These are phyloP conservation scores for Magnusiomyces paraingens DNA, from an alignment of 1,139 yeast species.

Conservation along the genomic window DNA sequence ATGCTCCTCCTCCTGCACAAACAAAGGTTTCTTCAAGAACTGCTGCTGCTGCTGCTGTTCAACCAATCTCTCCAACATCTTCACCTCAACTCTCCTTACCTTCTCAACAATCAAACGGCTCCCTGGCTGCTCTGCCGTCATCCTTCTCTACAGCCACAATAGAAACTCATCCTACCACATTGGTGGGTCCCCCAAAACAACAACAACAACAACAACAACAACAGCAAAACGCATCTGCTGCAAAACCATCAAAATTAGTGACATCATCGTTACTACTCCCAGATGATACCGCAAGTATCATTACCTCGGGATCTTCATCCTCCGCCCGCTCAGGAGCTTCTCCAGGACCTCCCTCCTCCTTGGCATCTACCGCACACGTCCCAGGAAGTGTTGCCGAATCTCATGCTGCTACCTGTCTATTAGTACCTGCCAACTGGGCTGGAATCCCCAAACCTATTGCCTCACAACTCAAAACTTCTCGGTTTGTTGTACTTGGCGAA, in stretches of 20 bases:
- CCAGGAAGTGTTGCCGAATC: background rate
- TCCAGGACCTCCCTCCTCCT: background rate
- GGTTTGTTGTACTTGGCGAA: background rate
- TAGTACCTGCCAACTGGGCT: background rate
- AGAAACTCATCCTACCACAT: background rate
- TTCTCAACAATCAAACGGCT: too few relatives aligned
- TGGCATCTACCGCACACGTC: background rate
- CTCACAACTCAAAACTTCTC: slow-evolving; percentile 1
- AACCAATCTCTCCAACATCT: too few relatives aligned
- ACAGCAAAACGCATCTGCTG: background rate
- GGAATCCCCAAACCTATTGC: slow-evolving; percentile 2
- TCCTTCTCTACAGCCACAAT: background rate
- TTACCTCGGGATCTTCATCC: background rate
- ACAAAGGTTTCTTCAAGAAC: too few relatives aligned
- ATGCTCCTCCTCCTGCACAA: too few relatives aligned
- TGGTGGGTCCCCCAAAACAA: background rate
- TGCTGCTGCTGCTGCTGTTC: too few relatives aligned
- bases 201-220: background rate
- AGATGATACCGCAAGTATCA: background rate
- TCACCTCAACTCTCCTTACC: too few relatives aligned
- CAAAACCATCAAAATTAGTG: background rate
- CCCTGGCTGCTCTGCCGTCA: background rate
- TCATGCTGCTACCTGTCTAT: background rate
- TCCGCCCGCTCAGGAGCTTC: background rate
- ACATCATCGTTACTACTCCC: background rate